These are phyloP conservation scores for Ceratocystis cacaofunesta DNA, from an alignment of 2,329 filamentous ascomycete species.

Conservation along the genomic window DNA sequence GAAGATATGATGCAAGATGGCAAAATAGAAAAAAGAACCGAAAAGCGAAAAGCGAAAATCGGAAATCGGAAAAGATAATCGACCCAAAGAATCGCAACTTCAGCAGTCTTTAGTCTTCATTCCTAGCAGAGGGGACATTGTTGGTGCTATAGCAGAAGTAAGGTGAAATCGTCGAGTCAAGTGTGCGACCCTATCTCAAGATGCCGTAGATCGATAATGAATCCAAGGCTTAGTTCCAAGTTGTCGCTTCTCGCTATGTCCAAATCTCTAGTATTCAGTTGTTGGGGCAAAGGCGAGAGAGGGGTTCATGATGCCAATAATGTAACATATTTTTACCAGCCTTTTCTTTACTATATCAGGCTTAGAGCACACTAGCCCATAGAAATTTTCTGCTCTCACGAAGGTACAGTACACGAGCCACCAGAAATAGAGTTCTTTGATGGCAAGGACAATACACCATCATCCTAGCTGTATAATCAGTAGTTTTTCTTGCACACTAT, in stretches of 20 bases:
- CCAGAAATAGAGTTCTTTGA: neutral
- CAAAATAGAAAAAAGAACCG: too few species aligned
- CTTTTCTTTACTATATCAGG: neutral
- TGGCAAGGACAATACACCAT: neutral
- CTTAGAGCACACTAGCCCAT: neutral
- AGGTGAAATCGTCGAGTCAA: neutral
- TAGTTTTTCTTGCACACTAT: neutral
- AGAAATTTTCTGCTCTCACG: neutral
- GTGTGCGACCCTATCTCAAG: neutral
- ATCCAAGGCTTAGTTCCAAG: neutral
- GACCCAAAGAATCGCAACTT: neutral
- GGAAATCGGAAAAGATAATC: neutral
- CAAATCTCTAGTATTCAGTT: neutral
- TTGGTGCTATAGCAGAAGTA: neutral
- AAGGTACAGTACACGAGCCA: neutral
- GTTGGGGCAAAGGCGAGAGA: too few species aligned
- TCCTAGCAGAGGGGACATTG: neutral
- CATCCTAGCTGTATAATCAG: neutral
- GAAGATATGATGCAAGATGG: neutral
- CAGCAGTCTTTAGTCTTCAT: neutral
- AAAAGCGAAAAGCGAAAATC: too few species aligned
- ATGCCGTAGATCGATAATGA: neutral
- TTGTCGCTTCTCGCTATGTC: neutral
- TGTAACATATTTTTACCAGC: neutral
- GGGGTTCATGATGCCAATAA: neutral